Base-by-base conservation (phyloP, 805 yeast species). In the Nematodospora valgi region DNA sequence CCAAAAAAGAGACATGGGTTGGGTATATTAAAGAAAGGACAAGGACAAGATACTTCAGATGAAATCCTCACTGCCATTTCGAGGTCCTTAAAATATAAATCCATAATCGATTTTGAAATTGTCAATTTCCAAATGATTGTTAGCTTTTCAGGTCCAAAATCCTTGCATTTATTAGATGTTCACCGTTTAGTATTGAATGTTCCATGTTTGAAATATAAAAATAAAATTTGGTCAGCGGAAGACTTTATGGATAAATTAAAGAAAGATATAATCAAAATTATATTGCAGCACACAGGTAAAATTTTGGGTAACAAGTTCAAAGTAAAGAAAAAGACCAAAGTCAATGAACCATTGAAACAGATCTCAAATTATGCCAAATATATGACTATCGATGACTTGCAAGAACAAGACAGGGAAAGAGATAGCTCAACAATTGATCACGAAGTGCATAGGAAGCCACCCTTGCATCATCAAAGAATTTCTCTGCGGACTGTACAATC, bases 131-230 rank as follows among this genome's bases (percentile, higher is more conserved):
- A 55, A 15, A 34, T 89, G 11, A 70, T 79, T 34, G 71, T 88
- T 17, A 83, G 95, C 32, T 86, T 86, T 59, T 77, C 78, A 54
- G 95, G 93, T 6, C 78, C 77, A 11, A 86, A 88, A 10, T 68
- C 76, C 19, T 64, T 75, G 47, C 76, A 82, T 45, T 60, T 91
- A 37, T 72, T 86, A 25, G 87, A 89, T 51, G 86, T 91, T 6
- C 83, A 85, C 34, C 76, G 84, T 45, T 79, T 91, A 45, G 71
- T 68, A 5, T 64, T 91, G 37, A 66, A 64, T 7, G 57, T 89
- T 33, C 96, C 96, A 3, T 62, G 62, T 3, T 58, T 86, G 34
- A 56, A 61, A 33, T 62, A 63, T 39, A 60, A 51, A 23, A 64
- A 64, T 35, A 60, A 59, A 32, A 51, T 52, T 13, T 82, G 94